phyloP scores from a whole-genome alignment of 345 rosid species.

The Rhodamnia rubescens region DNA sequence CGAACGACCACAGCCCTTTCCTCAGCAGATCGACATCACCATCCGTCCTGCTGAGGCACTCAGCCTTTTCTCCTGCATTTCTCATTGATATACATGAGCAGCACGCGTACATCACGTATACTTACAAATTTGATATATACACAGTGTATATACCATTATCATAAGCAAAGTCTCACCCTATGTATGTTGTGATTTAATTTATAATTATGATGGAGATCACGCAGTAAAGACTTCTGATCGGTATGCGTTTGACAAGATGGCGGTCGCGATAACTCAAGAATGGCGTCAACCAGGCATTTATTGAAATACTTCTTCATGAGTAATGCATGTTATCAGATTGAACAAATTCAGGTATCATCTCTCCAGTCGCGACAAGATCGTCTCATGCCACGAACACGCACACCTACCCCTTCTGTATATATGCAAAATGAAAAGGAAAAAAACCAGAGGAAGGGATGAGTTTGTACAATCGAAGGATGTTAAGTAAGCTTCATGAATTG shows the following conservation, averaged over 20 bases:
- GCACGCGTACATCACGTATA: not conserved
- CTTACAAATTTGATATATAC: not conserved
- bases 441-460: not conserved
- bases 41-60: not conserved
- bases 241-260: not conserved
- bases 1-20: not conserved
- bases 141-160: not conserved
- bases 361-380: fast-evolving
- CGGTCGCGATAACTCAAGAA: not conserved
- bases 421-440: not conserved
- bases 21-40: not conserved
- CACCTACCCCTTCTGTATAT: not conserved
- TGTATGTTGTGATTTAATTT: not conserved
- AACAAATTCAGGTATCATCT: not conserved
- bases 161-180: not conserved
- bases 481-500: not conserved
- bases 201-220: not conserved
- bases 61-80: not conserved
- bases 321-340: not conserved
- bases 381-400: not conserved
- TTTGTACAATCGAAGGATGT: not conserved
- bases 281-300: not conserved
- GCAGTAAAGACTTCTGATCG: not conserved
- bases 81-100: not conserved
- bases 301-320: not conserved